Evolutionary conservation across 345 rosid species (phyloP).

Genomic region (Syzygium aromaticum): DNA sequence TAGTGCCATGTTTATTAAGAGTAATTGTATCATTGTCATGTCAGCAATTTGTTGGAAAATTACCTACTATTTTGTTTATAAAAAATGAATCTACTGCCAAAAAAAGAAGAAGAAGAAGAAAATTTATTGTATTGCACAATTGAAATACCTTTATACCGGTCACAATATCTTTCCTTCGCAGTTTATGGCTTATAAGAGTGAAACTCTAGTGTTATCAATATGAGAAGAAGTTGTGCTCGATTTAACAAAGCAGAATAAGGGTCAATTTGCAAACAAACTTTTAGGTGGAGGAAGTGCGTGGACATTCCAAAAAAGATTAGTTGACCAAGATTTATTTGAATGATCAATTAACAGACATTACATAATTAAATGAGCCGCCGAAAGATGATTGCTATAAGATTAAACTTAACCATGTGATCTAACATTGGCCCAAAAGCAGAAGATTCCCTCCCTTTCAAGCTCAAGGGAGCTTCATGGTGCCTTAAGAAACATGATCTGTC

Average conservation of each 20-base stretch:
- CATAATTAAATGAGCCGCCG: background rate
- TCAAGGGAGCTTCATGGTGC: background rate
- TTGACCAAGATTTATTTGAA: background rate
- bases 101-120: too few relatives aligned
- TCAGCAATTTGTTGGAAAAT: background rate
- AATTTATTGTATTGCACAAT: too few relatives aligned
- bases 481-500: background rate
- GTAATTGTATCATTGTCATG: background rate
- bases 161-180: too few relatives aligned
- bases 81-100: background rate
- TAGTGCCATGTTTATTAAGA: background rate
- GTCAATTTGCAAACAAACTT: background rate
- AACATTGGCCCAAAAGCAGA: background rate
- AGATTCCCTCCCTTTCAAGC: background rate
- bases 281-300: background rate
- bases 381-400: background rate
- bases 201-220: background rate
- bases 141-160: too few relatives aligned
- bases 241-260: background rate
- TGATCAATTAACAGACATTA: background rate
- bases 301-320: background rate
- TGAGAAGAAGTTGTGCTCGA: background rate
- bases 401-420: background rate
- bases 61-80: background rate
- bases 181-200: background rate